Conservation (phyloP, 148 eudicot genomes). For the Amaranthus cruentus region DNA sequence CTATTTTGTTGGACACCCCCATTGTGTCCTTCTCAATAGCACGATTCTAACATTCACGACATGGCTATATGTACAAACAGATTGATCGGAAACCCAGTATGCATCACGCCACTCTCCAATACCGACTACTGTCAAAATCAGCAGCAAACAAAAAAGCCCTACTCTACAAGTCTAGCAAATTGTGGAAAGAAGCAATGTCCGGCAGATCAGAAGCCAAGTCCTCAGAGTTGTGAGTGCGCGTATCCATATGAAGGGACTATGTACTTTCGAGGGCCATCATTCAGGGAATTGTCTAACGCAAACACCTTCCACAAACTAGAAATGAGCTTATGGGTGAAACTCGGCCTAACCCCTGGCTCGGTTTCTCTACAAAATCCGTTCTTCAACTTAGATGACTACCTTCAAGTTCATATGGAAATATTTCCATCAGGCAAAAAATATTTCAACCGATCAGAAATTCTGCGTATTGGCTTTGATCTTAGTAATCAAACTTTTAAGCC, state of each 20-base stretch:
- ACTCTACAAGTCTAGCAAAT: slow-evolving; percentile 74
- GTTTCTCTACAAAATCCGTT: slow-evolving; percentile 68
- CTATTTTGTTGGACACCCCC: no score
- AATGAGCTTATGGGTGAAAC: slow-evolving; percentile 65
- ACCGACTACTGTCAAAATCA: slow-evolving; percentile 56
- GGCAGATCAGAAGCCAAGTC: slow-evolving; percentile 56
- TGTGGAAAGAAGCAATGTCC: slow-evolving; percentile 60
- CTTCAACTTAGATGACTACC: slow-evolving; percentile 70
- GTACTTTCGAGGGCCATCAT: slow-evolving; percentile 71
- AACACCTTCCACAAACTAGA: slow-evolving; percentile 66
- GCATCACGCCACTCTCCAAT: slow-evolving; percentile 38
- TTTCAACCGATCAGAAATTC: slow-evolving; percentile 60
- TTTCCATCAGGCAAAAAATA: slow-evolving; percentile 57
- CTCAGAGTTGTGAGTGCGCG: slow-evolving; percentile 81
- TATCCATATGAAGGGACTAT: slow-evolving; percentile 86
- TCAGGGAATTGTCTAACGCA: slow-evolving; percentile 62
- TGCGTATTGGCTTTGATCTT: slow-evolving; percentile 62
- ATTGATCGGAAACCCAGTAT: slow-evolving; percentile 76
- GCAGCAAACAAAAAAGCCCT: slow-evolving; percentile 46
- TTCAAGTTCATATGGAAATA: slow-evolving; percentile 64
- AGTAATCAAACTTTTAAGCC: slow-evolving; percentile 81
- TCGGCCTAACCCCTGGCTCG: slow-evolving; percentile 69
- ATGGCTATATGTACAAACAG: slow-evolving; percentile 33
- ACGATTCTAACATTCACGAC: background rate
- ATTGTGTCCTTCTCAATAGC: background rate